A percentile compares a stretch with the other conserved stretches of the same genome.
Evolutionary conservation across 371 early-diverging fungal species (phyloP).

Genomic region (Apophysomyces ossiformis): DNA sequence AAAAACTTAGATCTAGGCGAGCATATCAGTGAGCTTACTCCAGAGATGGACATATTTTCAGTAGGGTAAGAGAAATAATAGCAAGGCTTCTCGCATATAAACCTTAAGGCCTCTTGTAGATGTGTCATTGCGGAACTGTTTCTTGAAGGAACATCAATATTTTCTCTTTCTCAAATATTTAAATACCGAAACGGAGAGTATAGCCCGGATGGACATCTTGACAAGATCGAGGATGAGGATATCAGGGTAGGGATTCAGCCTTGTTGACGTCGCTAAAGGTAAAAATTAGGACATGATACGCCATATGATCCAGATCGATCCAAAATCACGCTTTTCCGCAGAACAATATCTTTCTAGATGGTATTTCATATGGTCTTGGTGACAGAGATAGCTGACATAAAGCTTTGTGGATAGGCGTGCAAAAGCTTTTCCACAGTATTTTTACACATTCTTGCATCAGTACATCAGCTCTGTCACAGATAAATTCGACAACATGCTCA

Average conservation of each 20-base stretch:
- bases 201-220: constrained; percentile 66
- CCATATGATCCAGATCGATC: constrained; percentile 89
- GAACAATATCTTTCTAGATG: constrained; percentile 74
- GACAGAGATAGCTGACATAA: neutral
- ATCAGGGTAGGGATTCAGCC: constrained; percentile 58
- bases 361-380: constrained; percentile 36
- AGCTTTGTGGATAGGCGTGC: constrained; percentile 55
- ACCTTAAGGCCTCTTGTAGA: constrained; percentile 34
- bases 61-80: constrained; percentile 68
- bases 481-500: constrained; percentile 38
- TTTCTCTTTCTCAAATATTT: constrained; percentile 89
- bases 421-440: constrained; percentile 78
- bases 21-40: constrained; percentile 59
- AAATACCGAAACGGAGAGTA: constrained; percentile 83
- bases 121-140: constrained; percentile 96
- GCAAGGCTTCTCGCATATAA: neutral
- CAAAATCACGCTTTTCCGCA: constrained; percentile 70
- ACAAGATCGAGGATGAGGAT: constrained; percentile 81
- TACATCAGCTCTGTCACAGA: constrained; percentile 77
- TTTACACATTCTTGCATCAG: constrained; percentile 77
- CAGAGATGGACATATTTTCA: constrained; percentile 93
- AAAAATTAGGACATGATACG: constrained; percentile 63
- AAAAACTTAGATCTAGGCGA: constrained; percentile 41
- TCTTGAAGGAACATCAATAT: constrained; percentile 88
- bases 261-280: neutral